phyloP scores from a whole-genome alignment of 148 eudicot species.

The Dysphania ambrosioides region DNA sequence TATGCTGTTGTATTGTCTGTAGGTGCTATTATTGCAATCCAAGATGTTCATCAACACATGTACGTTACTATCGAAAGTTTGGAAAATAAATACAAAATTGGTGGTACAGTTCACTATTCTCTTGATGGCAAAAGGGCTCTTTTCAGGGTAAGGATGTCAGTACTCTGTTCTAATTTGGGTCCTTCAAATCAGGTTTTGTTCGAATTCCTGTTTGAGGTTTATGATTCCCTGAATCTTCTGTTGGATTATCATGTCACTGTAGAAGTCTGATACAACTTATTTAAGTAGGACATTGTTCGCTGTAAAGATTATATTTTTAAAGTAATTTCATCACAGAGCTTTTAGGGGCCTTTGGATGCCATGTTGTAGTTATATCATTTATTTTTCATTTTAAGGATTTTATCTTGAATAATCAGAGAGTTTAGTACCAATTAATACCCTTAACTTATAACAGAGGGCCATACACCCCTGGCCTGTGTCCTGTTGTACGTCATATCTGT shows the following conservation, averaged over 20 bases:
- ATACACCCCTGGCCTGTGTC: too few relatives aligned
- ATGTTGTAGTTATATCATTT: background rate
- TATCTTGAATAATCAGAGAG: background rate
- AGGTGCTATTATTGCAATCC: conserved; percentile 88
- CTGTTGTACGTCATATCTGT: background rate
- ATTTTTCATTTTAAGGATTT: background rate
- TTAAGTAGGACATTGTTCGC: background rate
- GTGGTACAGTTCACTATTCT: conserved; percentile 77
- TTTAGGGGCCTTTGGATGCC: background rate
- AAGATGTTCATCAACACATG: conserved; percentile 85
- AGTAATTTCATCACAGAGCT: background rate
- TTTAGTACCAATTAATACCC: background rate
- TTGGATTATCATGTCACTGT: background rate
- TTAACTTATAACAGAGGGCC: background rate
- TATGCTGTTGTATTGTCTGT: conserved; percentile 20
- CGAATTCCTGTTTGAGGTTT: conserved; percentile 3
- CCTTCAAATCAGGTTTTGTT: background rate
- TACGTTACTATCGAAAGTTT: conserved; percentile 62
- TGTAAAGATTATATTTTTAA: background rate
- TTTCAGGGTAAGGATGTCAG: conserved; percentile 60
- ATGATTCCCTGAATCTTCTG: background rate
- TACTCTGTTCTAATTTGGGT: conserved; percentile 1
- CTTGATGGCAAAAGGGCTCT: conserved; percentile 75
- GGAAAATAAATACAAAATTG: conserved; percentile 58
- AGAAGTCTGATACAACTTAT: background rate